Base-by-base conservation (phyloP, 2,329 filamentous ascomycete genomes). In the Stagonosporopsis tanaceti region DNA sequence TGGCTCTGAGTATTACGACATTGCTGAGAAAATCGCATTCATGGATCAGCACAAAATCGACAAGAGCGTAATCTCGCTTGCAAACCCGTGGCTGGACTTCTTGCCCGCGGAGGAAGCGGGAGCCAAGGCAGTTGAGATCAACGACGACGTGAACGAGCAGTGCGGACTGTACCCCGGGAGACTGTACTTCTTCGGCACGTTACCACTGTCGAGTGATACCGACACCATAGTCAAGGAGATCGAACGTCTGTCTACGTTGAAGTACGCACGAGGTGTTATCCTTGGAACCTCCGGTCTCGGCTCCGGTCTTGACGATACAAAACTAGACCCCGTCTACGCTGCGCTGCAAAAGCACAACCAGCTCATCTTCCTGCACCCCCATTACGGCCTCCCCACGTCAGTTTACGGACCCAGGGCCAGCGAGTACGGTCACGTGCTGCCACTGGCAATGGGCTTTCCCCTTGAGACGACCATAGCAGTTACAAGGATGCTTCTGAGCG, bases 1-100 rank as follows among this genome's bases (percentile, higher is more conserved):
- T 40, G 94, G 92, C 22, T 82, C 87, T 0, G 91, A 93, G 68
- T 97, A 94, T 81, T 91, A 89, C 61, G 91, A 92, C 41, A 88
- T 96, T 56, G 79, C 82, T 15, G 84, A 91, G 66, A 97, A 97
- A 72, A 82, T 97, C 14, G 83, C 86, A 46, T 97, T 97, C 79
- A 97, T 97, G 93, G 84, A 92, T 74, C 85, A 83, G 15, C 93
- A 97, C 78, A 80, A 80, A 50, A 97, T 97, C 73, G 85, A 90
- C 75, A 87, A 89, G 62, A 95, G 91, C 1, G 90, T 97, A 47
- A 87, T 97, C 61, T 95, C 91, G 0, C 86, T 97, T 22, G 93
- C 93, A 14, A 97, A 97, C 71, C 93, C 93, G 0, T 97, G 93
- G 93, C 84, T 97, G 2, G 93, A 97, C 77, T 97, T 96, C 72